Evolutionary conservation across 1,139 yeast species (phyloP), one percentile per base, ranked within the genome.

Genomic region (Magnusiomyces suaveolens): DNA sequence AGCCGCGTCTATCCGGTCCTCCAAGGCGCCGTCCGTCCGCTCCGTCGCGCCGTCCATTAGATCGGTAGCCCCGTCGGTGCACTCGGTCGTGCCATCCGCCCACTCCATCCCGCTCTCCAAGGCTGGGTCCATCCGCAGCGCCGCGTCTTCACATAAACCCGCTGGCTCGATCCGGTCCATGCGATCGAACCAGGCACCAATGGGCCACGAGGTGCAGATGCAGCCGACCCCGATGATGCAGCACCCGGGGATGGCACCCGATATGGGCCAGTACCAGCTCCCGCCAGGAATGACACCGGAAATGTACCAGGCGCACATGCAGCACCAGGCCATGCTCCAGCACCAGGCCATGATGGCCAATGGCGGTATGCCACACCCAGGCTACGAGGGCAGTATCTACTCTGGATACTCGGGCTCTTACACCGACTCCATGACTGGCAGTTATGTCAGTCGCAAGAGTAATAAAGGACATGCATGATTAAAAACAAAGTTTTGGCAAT

Each of bases 11-110:
- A 36, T 36, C 16, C 8, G 16, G 18, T 36, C 41, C 10, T 6
- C 48, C 71, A 52, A 65, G 66, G 21, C 56, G 24, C n/a, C 23
- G 29, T 49, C 29, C 46, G 41, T 18, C 54, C 3, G 50, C 53
- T 33, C 52, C 55, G 2, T 47, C 54, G 10, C 18, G 20, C 24
- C 26, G 18, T 46, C 32, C 8, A 43, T 43, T 20, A 6, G 26
- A 20, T 4, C n/a, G n/a, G 26, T 8, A 16, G 52, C 52, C 3
- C 48, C 53, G 3, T 52, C 52, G n/a, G 26, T 43, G 33, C 51
- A 49, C 16, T 39, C 47, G 16, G 25, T 23, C 16, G 46, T 47
- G 21, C 48, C 48, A 1, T 46, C 55, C 10, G 26, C 33, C 21
- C 24, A 36, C 10, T 43, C 56, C 4, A 21, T 41, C 18, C 52